Evolutionary conservation across 495 filamentous ascomycete species (phyloP).

Genomic region (Aspergillus nanangensis): DNA sequence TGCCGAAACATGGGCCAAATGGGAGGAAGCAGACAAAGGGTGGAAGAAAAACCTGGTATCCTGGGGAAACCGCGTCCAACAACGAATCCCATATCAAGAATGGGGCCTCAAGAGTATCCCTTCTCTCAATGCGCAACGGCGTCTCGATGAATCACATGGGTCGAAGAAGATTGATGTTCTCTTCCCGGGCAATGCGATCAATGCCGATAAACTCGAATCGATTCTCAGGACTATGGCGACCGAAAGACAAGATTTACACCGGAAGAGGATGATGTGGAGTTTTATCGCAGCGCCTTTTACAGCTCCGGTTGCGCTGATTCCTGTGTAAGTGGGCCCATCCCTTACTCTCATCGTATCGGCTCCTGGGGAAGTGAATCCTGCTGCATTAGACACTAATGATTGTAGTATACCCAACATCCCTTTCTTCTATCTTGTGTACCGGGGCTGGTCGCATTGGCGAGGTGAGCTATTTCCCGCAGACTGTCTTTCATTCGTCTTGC

Average conservation of each 20-base stretch:
- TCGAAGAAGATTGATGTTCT: slow-evolving; percentile 68
- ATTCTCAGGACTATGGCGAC: slow-evolving; percentile 63
- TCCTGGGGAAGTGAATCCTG: too few relatives aligned
- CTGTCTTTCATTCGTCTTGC: background rate
- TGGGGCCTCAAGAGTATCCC: slow-evolving; percentile 96
- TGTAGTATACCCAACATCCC: slow-evolving; percentile 87
- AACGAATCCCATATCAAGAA: slow-evolving; percentile 91
- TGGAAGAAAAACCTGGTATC: slow-evolving; percentile 84
- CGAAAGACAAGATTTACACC: slow-evolving; percentile 77
- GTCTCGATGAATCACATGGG: slow-evolving; percentile 57
- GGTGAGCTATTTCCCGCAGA: slow-evolving; percentile 30
- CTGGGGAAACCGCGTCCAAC: slow-evolving; percentile 81
- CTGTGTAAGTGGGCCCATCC: slow-evolving; percentile 58
- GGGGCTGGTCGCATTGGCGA: slow-evolving; percentile 68
- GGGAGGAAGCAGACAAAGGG: slow-evolving; percentile 77
- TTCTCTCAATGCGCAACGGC: slow-evolving; percentile 64
- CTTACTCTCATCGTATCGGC: too few relatives aligned
- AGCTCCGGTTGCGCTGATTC: slow-evolving; percentile 74
- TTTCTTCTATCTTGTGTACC: slow-evolving; percentile 91
- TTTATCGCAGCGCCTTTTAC: slow-evolving; percentile 80
- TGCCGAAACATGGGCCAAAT: slow-evolving; percentile 69
- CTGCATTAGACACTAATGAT: too few relatives aligned
- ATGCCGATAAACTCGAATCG: slow-evolving; percentile 51
- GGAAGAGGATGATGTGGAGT: slow-evolving; percentile 71
- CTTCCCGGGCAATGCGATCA: slow-evolving; percentile 68